These are phyloP conservation scores for Oldenlandia corymbosa DNA, from an alignment of 257 asterid species.

Conservation along the genomic window DNA sequence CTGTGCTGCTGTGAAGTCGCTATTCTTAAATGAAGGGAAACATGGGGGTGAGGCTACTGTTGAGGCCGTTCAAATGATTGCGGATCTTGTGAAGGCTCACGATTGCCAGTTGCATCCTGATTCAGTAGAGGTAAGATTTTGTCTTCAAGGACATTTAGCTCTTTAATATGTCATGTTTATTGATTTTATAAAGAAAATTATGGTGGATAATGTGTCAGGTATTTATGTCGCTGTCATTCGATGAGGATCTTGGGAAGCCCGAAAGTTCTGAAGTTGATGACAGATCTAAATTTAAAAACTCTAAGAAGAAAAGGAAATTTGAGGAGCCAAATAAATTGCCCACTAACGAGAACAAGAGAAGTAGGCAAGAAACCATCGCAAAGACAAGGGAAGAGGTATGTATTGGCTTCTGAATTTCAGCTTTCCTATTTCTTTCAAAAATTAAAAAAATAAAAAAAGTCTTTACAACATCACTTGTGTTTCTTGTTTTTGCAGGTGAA, in stretches of 20 bases:
- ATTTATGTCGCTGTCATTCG: slow-evolving; percentile 65
- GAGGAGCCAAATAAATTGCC: slow-evolving; percentile 55
- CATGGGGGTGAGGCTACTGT: slow-evolving; percentile 95
- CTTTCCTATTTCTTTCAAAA: neutral
- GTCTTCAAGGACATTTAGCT: neutral
- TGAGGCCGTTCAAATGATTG: slow-evolving; percentile 83
- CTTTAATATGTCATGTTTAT: neutral
- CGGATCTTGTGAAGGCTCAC: slow-evolving; percentile 70
- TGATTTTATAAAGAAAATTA: slow-evolving; percentile 4
- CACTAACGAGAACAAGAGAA: slow-evolving; percentile 60
- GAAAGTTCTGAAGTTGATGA: slow-evolving; percentile 45
- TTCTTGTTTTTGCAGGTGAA: slow-evolving; percentile 52
- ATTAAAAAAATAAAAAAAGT: too few species aligned
- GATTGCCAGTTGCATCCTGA: slow-evolving; percentile 89
- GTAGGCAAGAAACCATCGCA: slow-evolving; percentile 52
- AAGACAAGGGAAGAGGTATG: slow-evolving; percentile 87
- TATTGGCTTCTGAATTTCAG: neutral
- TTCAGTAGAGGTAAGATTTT: slow-evolving; percentile 62
- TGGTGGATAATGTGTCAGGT: slow-evolving; percentile 35
- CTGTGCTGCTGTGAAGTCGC: slow-evolving; percentile 61
- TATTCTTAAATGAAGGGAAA: slow-evolving; percentile 78
- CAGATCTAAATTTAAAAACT: slow-evolving; percentile 45
- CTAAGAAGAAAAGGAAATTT: slow-evolving; percentile 53
- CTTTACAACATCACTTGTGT: slow-evolving; percentile 13
- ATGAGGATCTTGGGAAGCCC: slow-evolving; percentile 77